Conservation (phyloP, 306 rosid species). For the Castanopsis chinensis region DNA sequence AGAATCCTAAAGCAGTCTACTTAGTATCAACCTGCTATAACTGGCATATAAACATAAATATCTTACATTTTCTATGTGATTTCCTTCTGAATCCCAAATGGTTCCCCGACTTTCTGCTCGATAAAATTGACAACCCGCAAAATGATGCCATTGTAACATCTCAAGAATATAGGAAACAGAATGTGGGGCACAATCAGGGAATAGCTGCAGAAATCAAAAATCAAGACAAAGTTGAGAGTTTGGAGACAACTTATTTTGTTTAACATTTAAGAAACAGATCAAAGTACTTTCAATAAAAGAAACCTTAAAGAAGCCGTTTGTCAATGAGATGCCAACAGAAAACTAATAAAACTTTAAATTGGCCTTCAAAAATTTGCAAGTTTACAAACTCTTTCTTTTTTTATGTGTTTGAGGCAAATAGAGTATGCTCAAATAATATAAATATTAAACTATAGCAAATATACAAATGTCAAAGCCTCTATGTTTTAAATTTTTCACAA, state of each 20-base stretch:
- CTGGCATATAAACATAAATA: conserved; percentile 9
- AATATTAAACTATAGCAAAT: not conserved
- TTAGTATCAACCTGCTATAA: not conserved
- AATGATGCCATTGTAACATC: conserved; percentile 63
- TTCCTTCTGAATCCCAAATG: conserved; percentile 75
- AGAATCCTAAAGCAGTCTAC: too few relatives aligned
- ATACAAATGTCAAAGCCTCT: too few relatives aligned
- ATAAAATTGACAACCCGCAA: conserved; percentile 76
- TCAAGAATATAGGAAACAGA: conserved; percentile 71
- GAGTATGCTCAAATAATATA: not conserved
- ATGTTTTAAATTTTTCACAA: too few relatives aligned
- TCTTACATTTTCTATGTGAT: conserved; percentile 63
- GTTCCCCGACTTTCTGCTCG: conserved; percentile 75
- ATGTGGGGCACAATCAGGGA: conserved; percentile 84
- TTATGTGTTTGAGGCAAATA: not conserved
- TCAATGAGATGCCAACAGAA: not conserved
- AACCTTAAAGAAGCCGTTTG: not conserved
- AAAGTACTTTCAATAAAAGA: not conserved
- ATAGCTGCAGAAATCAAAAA: conserved; percentile 57
- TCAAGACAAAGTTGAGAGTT: conserved; percentile 7
- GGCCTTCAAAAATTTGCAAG: not conserved
- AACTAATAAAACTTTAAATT: not conserved
- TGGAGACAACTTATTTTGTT: conserved; percentile 4
- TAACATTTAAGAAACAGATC: not conserved
- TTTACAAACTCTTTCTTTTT: not conserved